These are phyloP conservation scores for Elongisporangium anandrum DNA, from an alignment of 352 stramenopile genomes.

Conservation along the genomic window DNA sequence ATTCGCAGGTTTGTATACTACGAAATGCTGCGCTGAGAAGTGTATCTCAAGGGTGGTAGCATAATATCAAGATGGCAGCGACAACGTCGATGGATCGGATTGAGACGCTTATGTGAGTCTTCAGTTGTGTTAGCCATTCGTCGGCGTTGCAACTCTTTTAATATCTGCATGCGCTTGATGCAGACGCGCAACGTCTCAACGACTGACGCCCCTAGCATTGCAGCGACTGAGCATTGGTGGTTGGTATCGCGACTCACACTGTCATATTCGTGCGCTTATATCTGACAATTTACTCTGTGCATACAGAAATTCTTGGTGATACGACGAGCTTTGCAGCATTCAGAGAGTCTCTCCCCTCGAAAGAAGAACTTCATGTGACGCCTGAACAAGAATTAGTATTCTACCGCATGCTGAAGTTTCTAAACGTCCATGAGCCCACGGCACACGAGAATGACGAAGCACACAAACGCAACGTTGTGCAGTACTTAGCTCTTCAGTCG, in stretches of 20 bases:
- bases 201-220: slow-evolving; percentile 32
- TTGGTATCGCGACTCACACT: slow-evolving; percentile 6
- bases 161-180: background rate
- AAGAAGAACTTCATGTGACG: slow-evolving; percentile 28
- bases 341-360: slow-evolving; percentile 18
- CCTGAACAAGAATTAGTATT: slow-evolving; percentile 37
- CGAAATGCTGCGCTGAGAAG: background rate
- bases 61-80: background rate
- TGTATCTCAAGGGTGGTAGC: background rate
- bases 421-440: slow-evolving; percentile 52
- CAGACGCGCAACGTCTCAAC: slow-evolving; percentile 11
- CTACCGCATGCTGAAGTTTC: slow-evolving; percentile 44
- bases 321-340: slow-evolving; percentile 20
- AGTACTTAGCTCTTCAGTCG: slow-evolving; percentile 43
- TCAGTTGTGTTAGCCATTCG: background rate
- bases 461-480: slow-evolving; percentile 45
- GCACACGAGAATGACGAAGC: slow-evolving; percentile 45
- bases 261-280: background rate
- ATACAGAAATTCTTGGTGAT: slow-evolving; percentile 53
- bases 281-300: background rate
- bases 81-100: background rate
- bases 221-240: slow-evolving; percentile 45
- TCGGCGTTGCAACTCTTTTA: background rate
- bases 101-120: background rate
- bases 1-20: background rate